Percentiles rank a stretch among this genome's conserved stretches.
Conservation (phyloP, 306 rosid species). For the Psophocarpus tetragonolobus region DNA sequence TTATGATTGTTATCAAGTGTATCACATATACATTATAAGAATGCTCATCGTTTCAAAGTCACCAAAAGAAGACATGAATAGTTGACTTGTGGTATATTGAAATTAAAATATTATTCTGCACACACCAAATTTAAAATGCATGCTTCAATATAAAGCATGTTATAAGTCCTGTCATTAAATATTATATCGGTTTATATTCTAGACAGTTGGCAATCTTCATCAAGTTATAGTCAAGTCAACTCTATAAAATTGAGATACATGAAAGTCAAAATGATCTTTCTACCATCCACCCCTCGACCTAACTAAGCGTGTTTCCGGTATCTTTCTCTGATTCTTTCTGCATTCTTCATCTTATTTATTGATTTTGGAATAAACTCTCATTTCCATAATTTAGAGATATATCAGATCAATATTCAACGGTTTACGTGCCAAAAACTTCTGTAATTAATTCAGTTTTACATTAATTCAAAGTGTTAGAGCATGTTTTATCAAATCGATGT, state of each 20-base stretch:
- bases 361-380: not conserved
- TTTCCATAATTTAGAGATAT: not conserved
- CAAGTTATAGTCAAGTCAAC: not conserved
- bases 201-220: not conserved
- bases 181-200: not conserved
- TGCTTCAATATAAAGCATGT: conserved; percentile 6
- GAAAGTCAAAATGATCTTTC: not conserved
- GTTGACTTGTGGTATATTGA: not conserved
- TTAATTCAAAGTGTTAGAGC: no score
- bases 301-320: not conserved
- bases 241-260: not conserved
- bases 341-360: not conserved
- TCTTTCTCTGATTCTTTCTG: not conserved
- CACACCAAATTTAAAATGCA: not conserved
- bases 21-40: not conserved
- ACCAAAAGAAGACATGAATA: not conserved
- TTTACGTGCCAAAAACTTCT: not conserved
- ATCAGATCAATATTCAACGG: not conserved
- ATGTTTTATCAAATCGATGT: no score
- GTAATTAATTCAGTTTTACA: not conserved
- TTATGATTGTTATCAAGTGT: not conserved
- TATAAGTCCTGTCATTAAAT: not conserved
- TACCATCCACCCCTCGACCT: not conserved
- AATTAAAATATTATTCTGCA: not conserved
- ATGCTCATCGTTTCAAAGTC: not conserved